Percentiles rank a stretch among this genome's conserved stretches.
Conservation (phyloP, 2,329 filamentous ascomycete genomes). For the Cordyceps sp. region DNA sequence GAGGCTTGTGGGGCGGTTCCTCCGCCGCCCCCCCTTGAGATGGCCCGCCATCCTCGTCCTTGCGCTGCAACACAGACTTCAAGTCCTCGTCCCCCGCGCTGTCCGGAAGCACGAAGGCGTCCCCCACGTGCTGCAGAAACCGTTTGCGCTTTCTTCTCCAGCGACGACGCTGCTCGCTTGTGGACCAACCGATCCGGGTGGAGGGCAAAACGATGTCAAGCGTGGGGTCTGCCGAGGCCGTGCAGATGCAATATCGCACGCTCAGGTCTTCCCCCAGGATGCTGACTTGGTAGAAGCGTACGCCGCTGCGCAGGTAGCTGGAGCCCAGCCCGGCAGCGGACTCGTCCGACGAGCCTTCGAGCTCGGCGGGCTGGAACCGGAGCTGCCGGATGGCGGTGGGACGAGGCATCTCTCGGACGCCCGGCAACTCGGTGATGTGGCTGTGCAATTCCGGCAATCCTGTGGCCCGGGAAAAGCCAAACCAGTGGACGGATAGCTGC, state of each 20-base stretch:
- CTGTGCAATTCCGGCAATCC: conserved; percentile 20
- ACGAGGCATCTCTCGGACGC: conserved; percentile 1
- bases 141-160: conserved; percentile 13
- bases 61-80: conserved; percentile 4
- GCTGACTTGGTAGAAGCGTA: conserved; percentile 30
- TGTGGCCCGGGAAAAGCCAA: conserved; percentile 8
- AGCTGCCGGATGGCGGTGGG: conserved; percentile 9
- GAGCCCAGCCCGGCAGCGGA: conserved; percentile 9
- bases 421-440: conserved; percentile 13
- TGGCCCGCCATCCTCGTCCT: background rate
- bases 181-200: conserved; percentile 10
- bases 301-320: conserved; percentile 14
- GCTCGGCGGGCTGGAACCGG: conserved; percentile 11
- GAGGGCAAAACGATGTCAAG: conserved; percentile 13
- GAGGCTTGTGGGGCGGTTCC: background rate
- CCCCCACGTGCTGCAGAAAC: conserved; percentile 12
- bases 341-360: conserved; percentile 4
- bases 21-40: background rate
- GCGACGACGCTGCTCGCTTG: conserved; percentile 8
- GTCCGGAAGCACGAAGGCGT: conserved; percentile 21
- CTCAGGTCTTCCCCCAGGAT: conserved; percentile 24
- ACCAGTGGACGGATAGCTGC: conserved; percentile 20
- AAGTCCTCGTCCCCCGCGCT: conserved; percentile 12
- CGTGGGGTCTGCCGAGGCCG: conserved; percentile 8
- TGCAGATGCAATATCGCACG: conserved; percentile 22